phyloP scores from a whole-genome alignment of 768 basidiomycete species.

The Termitomyces sp. region DNA sequence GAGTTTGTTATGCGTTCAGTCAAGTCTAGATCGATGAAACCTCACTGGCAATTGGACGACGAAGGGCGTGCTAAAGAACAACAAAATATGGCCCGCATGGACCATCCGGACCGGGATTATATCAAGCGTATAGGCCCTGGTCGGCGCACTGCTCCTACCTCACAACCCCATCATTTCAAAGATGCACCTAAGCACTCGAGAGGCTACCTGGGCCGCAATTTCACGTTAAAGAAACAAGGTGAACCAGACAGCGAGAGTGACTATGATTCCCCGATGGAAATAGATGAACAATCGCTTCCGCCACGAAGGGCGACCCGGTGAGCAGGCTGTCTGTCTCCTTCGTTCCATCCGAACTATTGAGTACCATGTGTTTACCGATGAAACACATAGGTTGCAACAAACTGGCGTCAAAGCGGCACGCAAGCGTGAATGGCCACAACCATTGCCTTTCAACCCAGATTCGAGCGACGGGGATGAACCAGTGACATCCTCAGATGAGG shows the following conservation, averaged over 20 bases:
- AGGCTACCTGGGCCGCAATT: slow-evolving; percentile 9
- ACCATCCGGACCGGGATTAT: slow-evolving; percentile 12
- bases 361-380: not conserved
- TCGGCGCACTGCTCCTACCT: slow-evolving; percentile 2
- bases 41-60: slow-evolving; percentile 18
- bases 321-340: not conserved
- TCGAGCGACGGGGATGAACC: slow-evolving; percentile 9
- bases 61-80: slow-evolving; percentile 11
- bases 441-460: slow-evolving; percentile 1
- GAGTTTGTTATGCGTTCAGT: not conserved
- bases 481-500: slow-evolving; percentile 8
- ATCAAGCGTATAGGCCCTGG: slow-evolving; percentile 14
- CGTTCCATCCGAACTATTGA: not conserved
- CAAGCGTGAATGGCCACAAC: slow-evolving; percentile 20
- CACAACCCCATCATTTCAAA: not conserved
- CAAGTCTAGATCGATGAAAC: slow-evolving; percentile 13
- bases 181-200: slow-evolving; percentile 1
- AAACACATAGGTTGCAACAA: slow-evolving; percentile 8
- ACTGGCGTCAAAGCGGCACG: slow-evolving; percentile 19
- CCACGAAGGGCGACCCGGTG: not conserved
- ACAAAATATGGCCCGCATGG: slow-evolving; percentile 1
- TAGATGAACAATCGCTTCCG: slow-evolving; percentile 1
- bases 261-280: slow-evolving; percentile 14
- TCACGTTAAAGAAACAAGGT: slow-evolving; percentile 10
- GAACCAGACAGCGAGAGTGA: slow-evolving; percentile 8